Conservation (phyloP, 2,329 filamentous ascomycete species). For the Penicillium freii region DNA sequence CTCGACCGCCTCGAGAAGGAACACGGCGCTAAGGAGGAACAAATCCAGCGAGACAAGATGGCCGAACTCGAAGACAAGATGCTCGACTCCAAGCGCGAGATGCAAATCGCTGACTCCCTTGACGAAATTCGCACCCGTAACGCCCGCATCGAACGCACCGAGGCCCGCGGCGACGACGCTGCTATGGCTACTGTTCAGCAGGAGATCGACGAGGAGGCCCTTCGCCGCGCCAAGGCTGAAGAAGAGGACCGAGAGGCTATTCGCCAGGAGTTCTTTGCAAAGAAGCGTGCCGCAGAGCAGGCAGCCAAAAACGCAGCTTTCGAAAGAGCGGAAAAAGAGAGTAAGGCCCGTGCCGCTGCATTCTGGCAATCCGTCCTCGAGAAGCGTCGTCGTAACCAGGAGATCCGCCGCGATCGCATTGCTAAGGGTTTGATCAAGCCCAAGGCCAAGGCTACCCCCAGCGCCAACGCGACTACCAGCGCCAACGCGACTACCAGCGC, state of each 20-base stretch:
- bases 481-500: too few species aligned
- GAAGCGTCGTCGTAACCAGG: too few species aligned
- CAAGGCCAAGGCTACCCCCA: too few species aligned
- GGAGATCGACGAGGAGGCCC: background rate
- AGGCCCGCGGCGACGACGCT: constrained; percentile 61
- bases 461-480: too few species aligned
- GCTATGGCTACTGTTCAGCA: constrained; percentile 55
- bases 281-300: background rate
- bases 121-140: constrained; percentile 94
- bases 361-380: too few species aligned
- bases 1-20: constrained; percentile 80
- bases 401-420: too few species aligned
- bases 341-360: too few species aligned
- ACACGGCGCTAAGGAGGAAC: constrained; percentile 60
- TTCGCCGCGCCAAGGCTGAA: constrained; percentile 57
- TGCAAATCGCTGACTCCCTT: constrained; percentile 92
- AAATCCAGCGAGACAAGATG: constrained; percentile 86
- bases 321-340: too few species aligned
- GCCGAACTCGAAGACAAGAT: constrained; percentile 92
- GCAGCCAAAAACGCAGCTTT: too few species aligned
- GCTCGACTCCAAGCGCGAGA: constrained; percentile 86
- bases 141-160: constrained; percentile 76
- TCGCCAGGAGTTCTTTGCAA: background rate
- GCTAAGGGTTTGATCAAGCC: too few species aligned
- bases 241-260: constrained; percentile 44